Percentiles rank a stretch among this genome's conserved stretches.
phyloP scores from a whole-genome alignment of 768 basidiomycete species.

The Pisolithus microcarpus region DNA sequence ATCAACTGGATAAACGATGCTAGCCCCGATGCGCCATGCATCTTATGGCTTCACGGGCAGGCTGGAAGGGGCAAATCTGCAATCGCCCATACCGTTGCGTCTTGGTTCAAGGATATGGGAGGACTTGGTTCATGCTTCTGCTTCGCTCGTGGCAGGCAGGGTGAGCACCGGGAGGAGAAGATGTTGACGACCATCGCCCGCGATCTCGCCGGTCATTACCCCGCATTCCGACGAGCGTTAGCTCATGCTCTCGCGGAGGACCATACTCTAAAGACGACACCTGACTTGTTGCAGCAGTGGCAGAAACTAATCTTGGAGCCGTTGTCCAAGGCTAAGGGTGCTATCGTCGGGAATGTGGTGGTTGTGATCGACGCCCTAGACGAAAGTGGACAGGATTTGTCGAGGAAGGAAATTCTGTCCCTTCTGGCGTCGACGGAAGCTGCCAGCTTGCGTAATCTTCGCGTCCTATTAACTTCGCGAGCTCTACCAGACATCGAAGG shows the following conservation, averaged over 20 bases:
- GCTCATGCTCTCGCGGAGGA: neutral
- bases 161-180: neutral
- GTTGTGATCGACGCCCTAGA: neutral
- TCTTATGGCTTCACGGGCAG: neutral
- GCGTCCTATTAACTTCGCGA: neutral
- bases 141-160: neutral
- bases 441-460: neutral
- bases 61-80: neutral
- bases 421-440: neutral
- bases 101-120: neutral
- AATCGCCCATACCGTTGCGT: constrained; percentile 1
- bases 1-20: neutral
- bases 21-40: neutral
- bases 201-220: neutral
- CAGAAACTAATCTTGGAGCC: neutral
- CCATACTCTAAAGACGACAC: neutral
- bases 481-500: neutral
- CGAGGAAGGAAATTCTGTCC: neutral
- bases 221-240: neutral
- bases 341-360: neutral
- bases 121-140: neutral
- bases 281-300: neutral
- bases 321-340: neutral
- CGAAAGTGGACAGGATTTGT: neutral
- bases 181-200: neutral